Conservation (phyloP, 148 eudicot species). For the Chenopodium suecicum region DNA sequence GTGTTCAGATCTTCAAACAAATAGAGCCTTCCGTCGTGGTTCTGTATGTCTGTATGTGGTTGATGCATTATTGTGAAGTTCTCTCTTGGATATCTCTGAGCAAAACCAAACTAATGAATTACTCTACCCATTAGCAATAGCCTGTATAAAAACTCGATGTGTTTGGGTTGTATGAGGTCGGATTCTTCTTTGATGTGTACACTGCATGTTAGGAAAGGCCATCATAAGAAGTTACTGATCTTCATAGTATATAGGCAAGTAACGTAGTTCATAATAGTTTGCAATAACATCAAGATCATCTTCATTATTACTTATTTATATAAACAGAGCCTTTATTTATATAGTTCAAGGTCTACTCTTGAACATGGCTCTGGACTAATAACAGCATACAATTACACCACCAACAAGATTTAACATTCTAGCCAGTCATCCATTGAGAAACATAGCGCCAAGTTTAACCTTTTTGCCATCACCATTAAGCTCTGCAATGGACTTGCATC, state of each 20-base stretch:
- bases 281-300: neutral
- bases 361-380: neutral
- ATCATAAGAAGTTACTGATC: neutral
- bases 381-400: neutral
- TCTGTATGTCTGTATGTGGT: neutral
- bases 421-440: neutral
- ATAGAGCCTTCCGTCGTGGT: no score
- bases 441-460: constrained; percentile 17
- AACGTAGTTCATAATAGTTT: no score
- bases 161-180: no score
- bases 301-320: no score
- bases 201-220: neutral
- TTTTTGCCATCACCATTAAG: constrained; percentile 4
- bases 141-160: no score
- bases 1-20: neutral
- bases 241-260: no score
- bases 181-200: no score
- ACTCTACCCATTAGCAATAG: no score
- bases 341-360: neutral
- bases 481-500: constrained; percentile 13
- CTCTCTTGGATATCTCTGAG: neutral
- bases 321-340: neutral
- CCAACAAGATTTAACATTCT: neutral
- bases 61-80: neutral
- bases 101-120: no score